Evolutionary conservation across 225 moss, liverwort and hornwort species (phyloP), one percentile per base, ranked within the genome.

Genomic region (Physcomitrium patens): DNA sequence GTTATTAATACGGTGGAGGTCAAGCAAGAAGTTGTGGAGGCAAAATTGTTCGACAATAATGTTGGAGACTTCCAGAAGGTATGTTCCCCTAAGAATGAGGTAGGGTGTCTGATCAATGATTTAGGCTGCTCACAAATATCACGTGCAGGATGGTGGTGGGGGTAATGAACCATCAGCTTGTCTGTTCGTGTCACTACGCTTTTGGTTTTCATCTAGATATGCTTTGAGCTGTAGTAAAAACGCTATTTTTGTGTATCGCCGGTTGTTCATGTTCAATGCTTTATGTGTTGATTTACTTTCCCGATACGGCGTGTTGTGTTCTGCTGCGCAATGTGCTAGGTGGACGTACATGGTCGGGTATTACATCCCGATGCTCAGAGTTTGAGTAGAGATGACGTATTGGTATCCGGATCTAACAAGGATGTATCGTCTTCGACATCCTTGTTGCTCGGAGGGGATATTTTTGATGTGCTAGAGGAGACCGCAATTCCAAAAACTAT

Each of bases 371-470:
- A 84, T 54, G 54, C 56, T 37, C 60, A 59, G 8, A 8, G n/a
- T 22, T 45, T 1, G 75, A 67, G 76, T 74, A 87, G 87, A 71
- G 89, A 90, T 75, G 85, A 84, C 46, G 61, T 82, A 17, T 74
- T 37, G 44, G 78, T 69, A 78, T 77, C 55, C 2, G 80, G 78
- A 60, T 66, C 70, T 65, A 73, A 43, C 11, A 47, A 68, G 58
- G 67, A 67, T 50, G 81, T 61, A 74, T 23, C 45, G n/a, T 69
- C 78, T 0, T 73, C 70, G 0, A 75, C 88, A 1, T 79, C 86
- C 43, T 76, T 91, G 61, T 67, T 89, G 58, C 78, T 84, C 14
- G 82, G 73, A 82, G 81, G n/a, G 65, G 83, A 82, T 18, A 84
- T 20, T 20, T 72, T 62, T 23, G 31, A 42, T 2, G 74, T 43